Percentiles rank a stretch among this genome's conserved stretches.
These are phyloP conservation scores for Wickerhamomyces chaumierensis DNA, from an alignment of 805 yeast species.

Conservation along the genomic window DNA sequence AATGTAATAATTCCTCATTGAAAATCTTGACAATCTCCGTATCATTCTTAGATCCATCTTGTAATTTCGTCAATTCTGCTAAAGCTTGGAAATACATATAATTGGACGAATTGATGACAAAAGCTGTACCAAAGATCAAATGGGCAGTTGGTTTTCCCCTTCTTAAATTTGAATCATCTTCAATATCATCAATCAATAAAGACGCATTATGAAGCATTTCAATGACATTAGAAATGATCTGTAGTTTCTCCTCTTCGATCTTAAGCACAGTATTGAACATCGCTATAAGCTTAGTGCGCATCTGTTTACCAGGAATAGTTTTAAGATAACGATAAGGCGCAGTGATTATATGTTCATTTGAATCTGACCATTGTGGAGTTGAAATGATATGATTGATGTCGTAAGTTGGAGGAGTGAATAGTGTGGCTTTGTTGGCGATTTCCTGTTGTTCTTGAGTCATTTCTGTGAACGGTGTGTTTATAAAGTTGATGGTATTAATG, in stretches of 20 bases:
- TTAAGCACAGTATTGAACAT: constrained; percentile 42
- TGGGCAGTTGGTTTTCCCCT: constrained; percentile 79
- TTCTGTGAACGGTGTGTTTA: neutral
- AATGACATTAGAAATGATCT: constrained; percentile 34
- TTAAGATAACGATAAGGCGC: constrained; percentile 16
- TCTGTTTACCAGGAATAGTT: constrained; percentile 16
- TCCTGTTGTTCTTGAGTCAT: neutral
- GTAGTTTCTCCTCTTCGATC: constrained; percentile 28
- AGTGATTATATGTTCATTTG: constrained; percentile 7
- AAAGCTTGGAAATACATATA: constrained; percentile 71
- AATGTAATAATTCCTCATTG: constrained; percentile 63
- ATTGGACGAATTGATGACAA: constrained; percentile 75
- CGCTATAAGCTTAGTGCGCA: constrained; percentile 27
- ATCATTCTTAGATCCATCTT: neutral
- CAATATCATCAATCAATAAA: constrained; percentile 76
- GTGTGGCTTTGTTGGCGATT: neutral
- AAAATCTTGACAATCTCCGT: constrained; percentile 29
- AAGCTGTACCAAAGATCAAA: constrained; percentile 61
- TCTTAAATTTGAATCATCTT: constrained; percentile 61
- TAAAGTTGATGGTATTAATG: too few species aligned
- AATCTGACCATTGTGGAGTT: constrained; percentile 3
- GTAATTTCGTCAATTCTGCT: constrained; percentile 12
- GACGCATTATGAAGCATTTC: constrained; percentile 57
- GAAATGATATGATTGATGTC: constrained; percentile 1
- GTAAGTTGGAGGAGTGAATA: neutral